Conservation (phyloP, 192 early-diverging fungal genomes). For the Obelidium mucronatum region DNA sequence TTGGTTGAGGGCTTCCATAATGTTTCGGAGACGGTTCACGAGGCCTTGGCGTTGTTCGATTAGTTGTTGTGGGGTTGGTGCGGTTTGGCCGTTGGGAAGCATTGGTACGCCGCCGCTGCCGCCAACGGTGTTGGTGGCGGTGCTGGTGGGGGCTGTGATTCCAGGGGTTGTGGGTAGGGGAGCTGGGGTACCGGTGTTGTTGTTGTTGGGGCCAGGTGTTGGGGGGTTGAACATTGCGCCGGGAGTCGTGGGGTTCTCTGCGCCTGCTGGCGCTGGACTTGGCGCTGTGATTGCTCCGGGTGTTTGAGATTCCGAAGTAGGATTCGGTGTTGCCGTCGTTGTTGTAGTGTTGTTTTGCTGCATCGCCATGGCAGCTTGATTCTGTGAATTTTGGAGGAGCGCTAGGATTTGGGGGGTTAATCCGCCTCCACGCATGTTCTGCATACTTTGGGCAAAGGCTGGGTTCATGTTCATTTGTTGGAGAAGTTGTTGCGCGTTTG, state of each 20-base stretch:
- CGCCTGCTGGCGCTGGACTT: constrained; percentile 3
- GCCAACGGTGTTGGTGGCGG: neutral
- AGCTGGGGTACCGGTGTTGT: neutral
- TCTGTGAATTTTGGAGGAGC: neutral
- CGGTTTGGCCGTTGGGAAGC: neutral
- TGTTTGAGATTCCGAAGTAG: neutral
- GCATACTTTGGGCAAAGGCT: neutral
- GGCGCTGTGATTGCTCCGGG: constrained; percentile 2
- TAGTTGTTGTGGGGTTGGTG: neutral
- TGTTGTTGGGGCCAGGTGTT: neutral
- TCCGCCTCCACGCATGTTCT: neutral
- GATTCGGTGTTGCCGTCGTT: too few relatives aligned
- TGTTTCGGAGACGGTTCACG: neutral
- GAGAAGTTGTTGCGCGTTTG: neutral
- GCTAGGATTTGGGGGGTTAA: neutral
- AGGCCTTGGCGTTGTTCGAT: neutral
- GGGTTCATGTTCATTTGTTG: neutral
- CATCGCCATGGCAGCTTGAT: neutral
- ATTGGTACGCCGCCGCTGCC: neutral
- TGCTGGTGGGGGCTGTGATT: neutral
- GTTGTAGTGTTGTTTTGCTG: neutral
- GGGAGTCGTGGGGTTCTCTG: neutral
- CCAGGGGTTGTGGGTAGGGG: neutral
- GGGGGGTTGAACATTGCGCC: neutral
- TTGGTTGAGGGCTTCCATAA: neutral